Percentiles rank a stretch among this genome's conserved stretches.
Evolutionary conservation across 129 eudicot genomes (phyloP).

Genomic region (Pulicaria dysenterica): DNA sequence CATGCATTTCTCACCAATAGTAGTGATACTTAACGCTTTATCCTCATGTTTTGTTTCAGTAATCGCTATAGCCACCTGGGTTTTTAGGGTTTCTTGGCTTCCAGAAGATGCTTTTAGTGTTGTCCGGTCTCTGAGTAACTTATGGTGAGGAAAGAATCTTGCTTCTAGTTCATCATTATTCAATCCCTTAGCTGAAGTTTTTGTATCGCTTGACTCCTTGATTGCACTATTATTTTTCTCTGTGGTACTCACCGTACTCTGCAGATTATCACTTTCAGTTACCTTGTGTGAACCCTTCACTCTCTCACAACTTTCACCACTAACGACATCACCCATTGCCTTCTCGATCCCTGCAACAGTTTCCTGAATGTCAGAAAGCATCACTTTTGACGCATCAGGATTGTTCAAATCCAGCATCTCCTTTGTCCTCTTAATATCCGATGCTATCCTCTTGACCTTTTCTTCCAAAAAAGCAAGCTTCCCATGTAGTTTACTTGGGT

Average conservation of each 20-base stretch:
- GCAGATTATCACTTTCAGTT: constrained; percentile 20
- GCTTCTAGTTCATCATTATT: constrained; percentile 80
- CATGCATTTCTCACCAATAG: constrained; percentile 34
- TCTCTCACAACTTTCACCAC: constrained; percentile 37
- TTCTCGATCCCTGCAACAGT: constrained; percentile 93
- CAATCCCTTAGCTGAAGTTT: constrained; percentile 54
- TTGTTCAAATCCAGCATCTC: constrained; percentile 90
- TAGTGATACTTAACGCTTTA: too few relatives aligned
- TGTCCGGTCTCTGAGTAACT: constrained; percentile 63
- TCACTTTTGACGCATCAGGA: constrained; percentile 79
- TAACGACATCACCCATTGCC: constrained; percentile 73
- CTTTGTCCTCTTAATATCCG: constrained; percentile 88
- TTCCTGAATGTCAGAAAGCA: constrained; percentile 81
- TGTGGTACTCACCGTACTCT: neutral
- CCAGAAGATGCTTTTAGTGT: constrained; percentile 44
- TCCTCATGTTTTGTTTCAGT: constrained; percentile 37
- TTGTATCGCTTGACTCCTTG: constrained; percentile 25
- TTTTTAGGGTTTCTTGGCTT: constrained; percentile 23
- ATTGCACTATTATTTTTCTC: constrained; percentile 20
- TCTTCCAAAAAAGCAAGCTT: constrained; percentile 94
- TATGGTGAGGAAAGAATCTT: constrained; percentile 83
- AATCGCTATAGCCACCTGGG: constrained; percentile 11
- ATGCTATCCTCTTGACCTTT: constrained; percentile 83
- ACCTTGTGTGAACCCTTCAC: constrained; percentile 25
- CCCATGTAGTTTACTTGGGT: constrained; percentile 82